Evolutionary conservation across 192 early-diverging fungal species (phyloP).

Genomic region (Neocallimastix lanati): DNA sequence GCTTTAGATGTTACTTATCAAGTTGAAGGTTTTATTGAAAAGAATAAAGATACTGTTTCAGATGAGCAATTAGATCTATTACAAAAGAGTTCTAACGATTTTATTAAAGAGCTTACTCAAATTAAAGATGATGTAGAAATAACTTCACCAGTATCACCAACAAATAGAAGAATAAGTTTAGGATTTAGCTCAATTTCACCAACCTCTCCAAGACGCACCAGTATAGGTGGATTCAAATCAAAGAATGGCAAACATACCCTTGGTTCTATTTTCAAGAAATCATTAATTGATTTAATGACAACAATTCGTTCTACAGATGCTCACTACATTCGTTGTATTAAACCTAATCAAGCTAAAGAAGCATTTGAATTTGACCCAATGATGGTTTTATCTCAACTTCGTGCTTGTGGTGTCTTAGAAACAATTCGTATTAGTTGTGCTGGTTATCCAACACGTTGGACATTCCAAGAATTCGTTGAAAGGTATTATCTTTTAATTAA

Average conservation of each 20-base stretch:
- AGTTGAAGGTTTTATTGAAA: conserved; percentile 98
- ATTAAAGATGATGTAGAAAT: background rate
- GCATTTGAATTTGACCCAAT: conserved; percentile 85
- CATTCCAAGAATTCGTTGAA: conserved; percentile 80
- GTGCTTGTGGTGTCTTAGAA: conserved; percentile 96
- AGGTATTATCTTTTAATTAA: conserved; percentile 44
- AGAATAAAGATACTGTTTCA: conserved; percentile 97
- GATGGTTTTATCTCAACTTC: conserved; percentile 83
- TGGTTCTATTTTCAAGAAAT: conserved; percentile 87
- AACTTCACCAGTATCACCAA: background rate
- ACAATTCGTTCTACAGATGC: no score
- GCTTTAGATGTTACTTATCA: conserved; percentile 82
- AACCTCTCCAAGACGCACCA: no score
- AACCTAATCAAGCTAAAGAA: conserved; percentile 90
- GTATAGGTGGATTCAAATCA: no score
- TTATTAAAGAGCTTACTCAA: background rate
- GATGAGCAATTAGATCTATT: conserved; percentile 34
- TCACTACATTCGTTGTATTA: conserved; percentile 98
- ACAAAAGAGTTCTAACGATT: background rate
- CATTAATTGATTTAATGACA: conserved; percentile 83
- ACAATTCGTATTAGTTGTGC: conserved; percentile 97
- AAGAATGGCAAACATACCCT: conserved; percentile 62
- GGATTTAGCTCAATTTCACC: no score
- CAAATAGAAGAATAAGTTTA: background rate
- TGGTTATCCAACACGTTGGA: conserved; percentile 81